Base-by-base conservation (phyloP, 331 rosid genomes). In the Stylosanthes scabra region DNA sequence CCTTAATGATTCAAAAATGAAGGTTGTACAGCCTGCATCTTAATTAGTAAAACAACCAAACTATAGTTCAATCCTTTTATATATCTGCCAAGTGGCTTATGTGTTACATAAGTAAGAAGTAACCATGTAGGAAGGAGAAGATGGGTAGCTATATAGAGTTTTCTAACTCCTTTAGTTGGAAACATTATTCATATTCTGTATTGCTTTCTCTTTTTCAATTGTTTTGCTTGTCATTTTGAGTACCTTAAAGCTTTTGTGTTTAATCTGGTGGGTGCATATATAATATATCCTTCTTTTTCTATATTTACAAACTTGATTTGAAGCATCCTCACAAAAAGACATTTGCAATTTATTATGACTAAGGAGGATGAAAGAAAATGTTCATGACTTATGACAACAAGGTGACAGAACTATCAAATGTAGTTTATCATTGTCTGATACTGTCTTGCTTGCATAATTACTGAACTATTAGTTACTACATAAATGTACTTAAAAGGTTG, bases 141-240 rank as follows among this genome's bases (percentile, higher is more conserved):
- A 11, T 41, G 50, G 7, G 20, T 25, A 40, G 9, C 31, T 50
- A 13, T 39, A 8, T 47, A n/a, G 7, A 9, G 54, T n/a, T 15
- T 74, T 74, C 28, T 55, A 40, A 42, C 44, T 63, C 72, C 31
- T 34, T 7, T 72, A 8, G 39, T 4, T 46, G 37, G 37, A 7
- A 70, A 70, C 39, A 45, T 41, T 20, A 14, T 29, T 31, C n/a
- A 11, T 66, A 59, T 49, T 15, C 63, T 41, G 69, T n/a, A 10
- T 70, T 13, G 27, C 51, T 11, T 59, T 42, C 61, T 70, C 31
- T 45, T 29, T 74, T 63, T 12, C 9, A 42, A 42, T 66, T 66
- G 41, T 59, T 51, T 50, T 59, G 46, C 11, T 27, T 9, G 16
- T 46, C 25, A 60, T 59, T 49, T 59, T 68, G 57, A 4, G 42